Conservation (phyloP, 1,284 basidiomycete genomes). For the Boletus mariae region DNA sequence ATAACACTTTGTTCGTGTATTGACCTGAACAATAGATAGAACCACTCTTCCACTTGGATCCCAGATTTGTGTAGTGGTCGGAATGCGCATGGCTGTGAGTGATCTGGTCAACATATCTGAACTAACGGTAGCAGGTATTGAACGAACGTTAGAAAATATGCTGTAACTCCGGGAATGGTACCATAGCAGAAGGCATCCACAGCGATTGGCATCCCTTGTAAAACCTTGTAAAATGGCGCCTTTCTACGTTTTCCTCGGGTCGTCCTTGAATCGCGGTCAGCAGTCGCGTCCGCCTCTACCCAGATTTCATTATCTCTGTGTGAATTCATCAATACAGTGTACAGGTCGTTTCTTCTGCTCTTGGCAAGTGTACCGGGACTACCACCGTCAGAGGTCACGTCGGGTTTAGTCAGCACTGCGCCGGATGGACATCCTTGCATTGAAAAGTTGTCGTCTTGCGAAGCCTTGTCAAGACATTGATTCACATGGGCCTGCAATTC, state of each 20-base stretch:
- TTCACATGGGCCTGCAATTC: slow-evolving; percentile 49
- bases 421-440: background rate
- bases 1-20: background rate
- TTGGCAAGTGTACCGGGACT: slow-evolving; percentile 6
- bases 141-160: slow-evolving; percentile 81
- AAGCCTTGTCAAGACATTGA: slow-evolving; percentile 41
- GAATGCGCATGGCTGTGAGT: slow-evolving; percentile 82
- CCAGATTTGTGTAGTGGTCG: slow-evolving; percentile 90
- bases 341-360: slow-evolving; percentile 43
- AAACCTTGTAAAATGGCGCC: slow-evolving; percentile 93
- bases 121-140: background rate
- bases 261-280: slow-evolving; percentile 46
- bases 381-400: slow-evolving; percentile 1
- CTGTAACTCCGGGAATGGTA: slow-evolving; percentile 80
- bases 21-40: slow-evolving; percentile 89
- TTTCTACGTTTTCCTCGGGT: slow-evolving; percentile 61
- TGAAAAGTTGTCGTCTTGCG: background rate
- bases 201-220: slow-evolving; percentile 96
- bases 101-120: slow-evolving; percentile 9
- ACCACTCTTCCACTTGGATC: slow-evolving; percentile 83
- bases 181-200: slow-evolving; percentile 96
- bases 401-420: background rate
- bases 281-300: slow-evolving; percentile 68
- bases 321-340: slow-evolving; percentile 81
- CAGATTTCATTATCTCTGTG: slow-evolving; percentile 78